A percentile compares a stretch with the other conserved stretches of the same genome.
Evolutionary conservation across 2,329 filamentous ascomycete genomes (phyloP).

Genomic region (Xylariaceae sp.): DNA sequence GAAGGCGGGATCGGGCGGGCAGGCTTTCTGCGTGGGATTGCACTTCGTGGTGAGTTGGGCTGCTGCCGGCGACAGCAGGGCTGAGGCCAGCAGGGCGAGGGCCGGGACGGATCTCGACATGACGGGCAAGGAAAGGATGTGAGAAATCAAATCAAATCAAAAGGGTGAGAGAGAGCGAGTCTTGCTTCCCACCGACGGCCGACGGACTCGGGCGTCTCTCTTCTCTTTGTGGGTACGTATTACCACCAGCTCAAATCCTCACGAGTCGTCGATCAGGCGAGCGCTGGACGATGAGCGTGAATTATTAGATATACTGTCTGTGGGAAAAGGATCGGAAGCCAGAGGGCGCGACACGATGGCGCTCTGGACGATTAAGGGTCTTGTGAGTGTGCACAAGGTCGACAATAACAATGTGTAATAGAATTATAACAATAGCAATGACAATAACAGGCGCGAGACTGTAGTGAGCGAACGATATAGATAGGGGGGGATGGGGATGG

Average conservation of each 20-base stretch:
- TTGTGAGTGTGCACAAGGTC: slow-evolving; percentile 7
- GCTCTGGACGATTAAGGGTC: background rate
- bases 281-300: background rate
- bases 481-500: background rate
- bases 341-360: slow-evolving; percentile 9
- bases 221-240: background rate
- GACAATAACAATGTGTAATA: too few species aligned
- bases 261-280: background rate
- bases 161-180: background rate
- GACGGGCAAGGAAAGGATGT: background rate
- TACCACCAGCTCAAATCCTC: background rate
- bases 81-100: slow-evolving; percentile 36
- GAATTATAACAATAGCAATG: too few species aligned
- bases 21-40: slow-evolving; percentile 67
- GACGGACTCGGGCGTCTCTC: background rate
- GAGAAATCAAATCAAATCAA: too few species aligned
- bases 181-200: background rate
- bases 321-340: background rate
- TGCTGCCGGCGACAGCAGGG: slow-evolving; percentile 42
- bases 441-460: too few species aligned
- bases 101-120: slow-evolving; percentile 27
- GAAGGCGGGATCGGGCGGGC: slow-evolving; percentile 66
- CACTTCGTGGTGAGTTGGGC: slow-evolving; percentile 76
- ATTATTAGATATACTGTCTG: background rate
- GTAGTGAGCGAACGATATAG: background rate